Evolutionary conservation across 2,329 filamentous ascomycete genomes (phyloP).

Genomic region (Aspergillus flavus): DNA sequence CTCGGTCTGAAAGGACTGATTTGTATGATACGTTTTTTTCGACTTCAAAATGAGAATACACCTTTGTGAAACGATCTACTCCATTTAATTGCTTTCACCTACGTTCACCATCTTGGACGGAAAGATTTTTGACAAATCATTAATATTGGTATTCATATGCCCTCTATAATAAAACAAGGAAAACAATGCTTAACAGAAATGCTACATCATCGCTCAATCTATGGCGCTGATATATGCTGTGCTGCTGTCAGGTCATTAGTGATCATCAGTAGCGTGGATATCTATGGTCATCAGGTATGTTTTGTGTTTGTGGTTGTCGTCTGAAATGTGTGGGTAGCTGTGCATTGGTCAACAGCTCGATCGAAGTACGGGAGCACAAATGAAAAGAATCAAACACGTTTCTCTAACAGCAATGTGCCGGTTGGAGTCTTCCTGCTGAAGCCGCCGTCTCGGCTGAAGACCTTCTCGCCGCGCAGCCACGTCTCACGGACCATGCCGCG

Average conservation of each 20-base stretch:
- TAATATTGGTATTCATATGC: slow-evolving; percentile 13
- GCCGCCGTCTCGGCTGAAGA: slow-evolving; percentile 69
- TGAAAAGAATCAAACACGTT: slow-evolving; percentile 31
- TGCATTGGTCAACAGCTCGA: slow-evolving; percentile 13
- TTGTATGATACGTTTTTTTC: slow-evolving; percentile 10
- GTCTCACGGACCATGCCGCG: slow-evolving; percentile 80
- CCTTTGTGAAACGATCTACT: neutral
- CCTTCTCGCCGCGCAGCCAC: slow-evolving; percentile 74
- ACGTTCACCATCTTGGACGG: neutral
- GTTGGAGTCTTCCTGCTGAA: slow-evolving; percentile 40
- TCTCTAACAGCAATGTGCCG: slow-evolving; percentile 45
- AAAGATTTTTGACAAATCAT: neutral
- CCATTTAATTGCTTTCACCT: neutral
- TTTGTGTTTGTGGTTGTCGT: neutral
- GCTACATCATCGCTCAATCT: slow-evolving; percentile 18
- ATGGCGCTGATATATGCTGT: slow-evolving; percentile 16
- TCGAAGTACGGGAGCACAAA: slow-evolving; percentile 11
- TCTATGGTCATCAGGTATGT: slow-evolving; percentile 9
- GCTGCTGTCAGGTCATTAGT: slow-evolving; percentile 21
- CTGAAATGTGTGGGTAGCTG: slow-evolving; percentile 3
- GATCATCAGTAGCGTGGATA: slow-evolving; percentile 17
- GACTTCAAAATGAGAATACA: slow-evolving; percentile 1
- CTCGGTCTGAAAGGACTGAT: neutral
- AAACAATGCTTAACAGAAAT: slow-evolving; percentile 7
- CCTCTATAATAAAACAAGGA: slow-evolving; percentile 9